Conservation (phyloP, 2,329 filamentous ascomycete species). For the Aspergillus brasiliensis region DNA sequence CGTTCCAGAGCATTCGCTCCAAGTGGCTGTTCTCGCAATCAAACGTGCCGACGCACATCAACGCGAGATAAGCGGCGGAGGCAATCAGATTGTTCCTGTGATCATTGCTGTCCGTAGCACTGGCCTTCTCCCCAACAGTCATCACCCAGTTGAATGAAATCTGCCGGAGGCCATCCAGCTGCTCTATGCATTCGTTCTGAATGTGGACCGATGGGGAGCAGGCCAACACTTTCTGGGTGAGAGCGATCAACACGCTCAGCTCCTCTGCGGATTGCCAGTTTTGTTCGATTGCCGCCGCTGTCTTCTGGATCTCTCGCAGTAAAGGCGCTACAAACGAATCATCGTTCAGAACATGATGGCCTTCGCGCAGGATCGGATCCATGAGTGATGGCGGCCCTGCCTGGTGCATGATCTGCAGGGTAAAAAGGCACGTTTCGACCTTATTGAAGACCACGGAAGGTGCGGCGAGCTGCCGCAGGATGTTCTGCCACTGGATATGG, state of each 20-base stretch:
- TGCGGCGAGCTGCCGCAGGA: constrained; percentile 53
- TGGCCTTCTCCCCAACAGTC: constrained; percentile 32
- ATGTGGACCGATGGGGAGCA: constrained; percentile 32
- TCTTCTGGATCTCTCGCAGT: constrained; percentile 34
- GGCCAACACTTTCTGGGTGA: constrained; percentile 50
- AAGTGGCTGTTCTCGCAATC: constrained; percentile 44
- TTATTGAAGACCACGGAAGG: constrained; percentile 56
- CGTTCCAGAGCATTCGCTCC: constrained; percentile 25
- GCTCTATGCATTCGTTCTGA: constrained; percentile 26
- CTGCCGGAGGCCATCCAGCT: constrained; percentile 36
- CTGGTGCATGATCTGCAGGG: constrained; percentile 56
- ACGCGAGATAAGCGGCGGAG: constrained; percentile 42
- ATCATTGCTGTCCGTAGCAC: constrained; percentile 23
- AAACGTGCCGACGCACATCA: constrained; percentile 51
- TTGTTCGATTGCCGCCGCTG: constrained; percentile 42
- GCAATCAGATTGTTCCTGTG: constrained; percentile 35
- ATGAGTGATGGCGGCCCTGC: constrained; percentile 42
- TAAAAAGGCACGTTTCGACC: constrained; percentile 49
- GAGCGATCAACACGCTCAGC: constrained; percentile 41
- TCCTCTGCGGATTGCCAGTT: constrained; percentile 56
- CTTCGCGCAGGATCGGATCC: constrained; percentile 16
- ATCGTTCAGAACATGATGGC: constrained; percentile 29
- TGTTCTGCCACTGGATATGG: constrained; percentile 58
- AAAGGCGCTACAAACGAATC: constrained; percentile 31
- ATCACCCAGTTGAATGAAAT: constrained; percentile 46